A percentile compares a stretch with the other conserved stretches of the same genome.
Evolutionary conservation across 1,284 basidiomycete genomes (phyloP).

Genomic region (Melampsora larici-populina): DNA sequence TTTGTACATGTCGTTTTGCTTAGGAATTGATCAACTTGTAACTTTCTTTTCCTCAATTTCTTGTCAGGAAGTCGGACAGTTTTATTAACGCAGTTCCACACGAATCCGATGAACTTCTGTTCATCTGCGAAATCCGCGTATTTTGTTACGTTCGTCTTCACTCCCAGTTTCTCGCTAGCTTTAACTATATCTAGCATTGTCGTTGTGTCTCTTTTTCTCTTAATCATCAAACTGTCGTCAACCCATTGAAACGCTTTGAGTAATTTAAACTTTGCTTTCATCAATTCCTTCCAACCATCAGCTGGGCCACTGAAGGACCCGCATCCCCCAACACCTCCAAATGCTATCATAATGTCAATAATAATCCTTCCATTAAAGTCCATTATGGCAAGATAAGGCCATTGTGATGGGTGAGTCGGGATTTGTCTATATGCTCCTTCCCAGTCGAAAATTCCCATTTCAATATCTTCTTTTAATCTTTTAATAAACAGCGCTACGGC

Average conservation of each 20-base stretch:
- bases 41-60: not conserved
- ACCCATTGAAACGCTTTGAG: not conserved
- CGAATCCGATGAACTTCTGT: not conserved
- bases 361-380: not conserved
- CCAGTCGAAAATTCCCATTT: slow-evolving; percentile 14
- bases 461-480: not conserved
- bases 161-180: not conserved
- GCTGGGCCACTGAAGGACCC: not conserved
- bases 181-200: no score
- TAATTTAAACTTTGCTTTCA: not conserved
- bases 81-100: not conserved
- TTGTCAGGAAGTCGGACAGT: no score
- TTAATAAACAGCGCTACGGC: no score
- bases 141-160: slow-evolving; percentile 1
- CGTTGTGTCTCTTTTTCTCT: not conserved
- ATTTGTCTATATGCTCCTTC: not conserved
- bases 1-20: no score
- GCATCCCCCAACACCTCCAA: not conserved
- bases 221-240: no score
- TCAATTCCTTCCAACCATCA: slow-evolving; percentile 5
- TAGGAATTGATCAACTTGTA: no score
- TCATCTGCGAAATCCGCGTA: not conserved
- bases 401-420: not conserved
- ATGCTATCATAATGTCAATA: not conserved
- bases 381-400: not conserved